Base-by-base conservation (phyloP, 2,329 filamentous ascomycete genomes). In the Pochonia chlamydosporia region DNA sequence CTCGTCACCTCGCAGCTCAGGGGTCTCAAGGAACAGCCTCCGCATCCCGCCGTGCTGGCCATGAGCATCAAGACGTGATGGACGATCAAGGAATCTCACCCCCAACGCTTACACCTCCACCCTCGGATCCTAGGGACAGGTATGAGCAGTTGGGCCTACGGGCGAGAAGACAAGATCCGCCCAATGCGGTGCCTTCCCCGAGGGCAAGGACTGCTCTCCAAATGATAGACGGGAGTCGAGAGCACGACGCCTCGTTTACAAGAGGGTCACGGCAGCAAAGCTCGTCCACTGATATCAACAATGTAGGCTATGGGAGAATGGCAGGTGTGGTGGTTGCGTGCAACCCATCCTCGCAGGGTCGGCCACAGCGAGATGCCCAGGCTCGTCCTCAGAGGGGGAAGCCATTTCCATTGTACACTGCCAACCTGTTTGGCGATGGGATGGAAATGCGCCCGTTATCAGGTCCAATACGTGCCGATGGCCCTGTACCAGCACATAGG, bases 41-140 rank as follows among this genome's bases (percentile, higher is more conserved):
- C n/a, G 21, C 24, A 11, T 14, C 23, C n/a, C 7, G 20, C 16
- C 4, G 14, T 4, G 18, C 43, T 18, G 20, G 20, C 14, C 9
- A n/a, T 18, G 16, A 37, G 30, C 21, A 10, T 14, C 28, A 25
- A 13, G 35, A 39, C 11, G 23, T 20, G 5, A 7, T 13, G 14
- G 7, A 41, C 8, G 18, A 21, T 8, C 21, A 37, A 36, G 16
- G 16, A 25, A 18, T 13, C 24, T 20, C 31, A 21, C 24, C 37
- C 16, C 40, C 36, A 5, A 21, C 46, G 21, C 41, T 49, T n/a
- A 47, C 47, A 24, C 47, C 49, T 24, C 49, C 49, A 18, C 47
- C 47, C n/a, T 49, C 49, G 20, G 40, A 51, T 35, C 36, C 28
- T 14, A 42, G 49, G 36, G 3, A 26, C 9, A 44, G 43, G 37